Conservation (phyloP, 2,329 filamentous ascomycete genomes). For the Aspergillus brunneoviolaceus region DNA sequence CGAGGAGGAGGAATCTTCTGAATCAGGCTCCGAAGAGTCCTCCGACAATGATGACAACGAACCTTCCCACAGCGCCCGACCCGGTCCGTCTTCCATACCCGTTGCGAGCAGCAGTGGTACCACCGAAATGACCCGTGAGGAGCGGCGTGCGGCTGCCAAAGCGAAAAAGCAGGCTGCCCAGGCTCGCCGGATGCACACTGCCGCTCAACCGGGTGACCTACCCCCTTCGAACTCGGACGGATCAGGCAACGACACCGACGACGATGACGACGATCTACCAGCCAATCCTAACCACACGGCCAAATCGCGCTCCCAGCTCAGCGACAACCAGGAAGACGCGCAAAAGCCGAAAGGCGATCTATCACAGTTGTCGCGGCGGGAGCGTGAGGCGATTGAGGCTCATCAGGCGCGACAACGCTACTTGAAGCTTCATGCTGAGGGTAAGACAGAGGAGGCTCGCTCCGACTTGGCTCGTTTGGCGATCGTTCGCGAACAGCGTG, state of each 20-base stretch:
- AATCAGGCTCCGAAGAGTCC: conserved; percentile 46
- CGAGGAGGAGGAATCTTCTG: conserved; percentile 48
- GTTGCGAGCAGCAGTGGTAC: conserved; percentile 32
- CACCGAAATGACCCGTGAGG: conserved; percentile 71
- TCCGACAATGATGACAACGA: conserved; percentile 53
- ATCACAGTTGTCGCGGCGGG: conserved; percentile 63
- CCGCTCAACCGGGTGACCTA: conserved; percentile 80
- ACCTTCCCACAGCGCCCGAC: conserved; percentile 48
- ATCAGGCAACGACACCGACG: conserved; percentile 38
- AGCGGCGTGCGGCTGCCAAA: conserved; percentile 83
- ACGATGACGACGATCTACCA: conserved; percentile 50
- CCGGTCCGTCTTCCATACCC: conserved; percentile 24
- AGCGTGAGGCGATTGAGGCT: conserved; percentile 79
- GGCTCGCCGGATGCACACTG: conserved; percentile 67
- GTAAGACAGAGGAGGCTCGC: conserved; percentile 94
- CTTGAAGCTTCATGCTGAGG: conserved; percentile 85
- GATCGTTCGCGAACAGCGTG: conserved; percentile 81
- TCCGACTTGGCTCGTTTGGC: conserved; percentile 81
- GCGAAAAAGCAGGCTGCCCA: conserved; percentile 88
- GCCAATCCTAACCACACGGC: conserved; percentile 85
- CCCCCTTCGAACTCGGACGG: conserved; percentile 67
- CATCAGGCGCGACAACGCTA: conserved; percentile 87
- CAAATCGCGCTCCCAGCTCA: conserved; percentile 68
- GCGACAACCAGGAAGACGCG: conserved; percentile 54
- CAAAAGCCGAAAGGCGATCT: conserved; percentile 46